Percentiles rank a stretch among this genome's conserved stretches.
Conservation (phyloP, 441 rosid genomes). For the Pelargonium fulgidum region DNA sequence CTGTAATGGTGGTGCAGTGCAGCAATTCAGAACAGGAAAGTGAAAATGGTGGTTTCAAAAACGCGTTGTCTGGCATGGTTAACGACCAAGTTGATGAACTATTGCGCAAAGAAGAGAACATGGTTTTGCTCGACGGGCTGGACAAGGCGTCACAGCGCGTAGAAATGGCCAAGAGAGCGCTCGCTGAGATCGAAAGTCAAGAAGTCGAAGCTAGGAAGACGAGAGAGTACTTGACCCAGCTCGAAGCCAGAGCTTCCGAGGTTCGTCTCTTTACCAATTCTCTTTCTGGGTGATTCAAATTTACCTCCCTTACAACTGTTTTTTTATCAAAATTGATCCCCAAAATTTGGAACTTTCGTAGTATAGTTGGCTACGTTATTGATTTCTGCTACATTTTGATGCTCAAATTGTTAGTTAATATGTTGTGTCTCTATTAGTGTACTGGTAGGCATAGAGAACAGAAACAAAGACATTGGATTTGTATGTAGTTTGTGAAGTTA, state of each 20-base stretch:
- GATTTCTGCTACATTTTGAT: too few relatives aligned
- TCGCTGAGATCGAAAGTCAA: slow-evolving; percentile 70
- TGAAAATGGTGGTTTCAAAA: slow-evolving; percentile 38
- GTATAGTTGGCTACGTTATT: background rate
- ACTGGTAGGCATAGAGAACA: too few relatives aligned
- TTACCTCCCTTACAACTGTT: background rate
- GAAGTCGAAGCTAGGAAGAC: slow-evolving; percentile 48
- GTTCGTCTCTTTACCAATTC: slow-evolving; percentile 16
- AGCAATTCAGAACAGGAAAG: slow-evolving; percentile 26
- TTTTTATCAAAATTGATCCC: slow-evolving; percentile 9
- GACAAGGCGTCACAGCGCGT: slow-evolving; percentile 72
- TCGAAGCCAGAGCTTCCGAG: slow-evolving; percentile 50
- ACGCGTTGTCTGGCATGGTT: slow-evolving; percentile 58
- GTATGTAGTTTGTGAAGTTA: background rate
- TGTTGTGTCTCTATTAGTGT: too few relatives aligned
- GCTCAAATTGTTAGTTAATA: too few relatives aligned
- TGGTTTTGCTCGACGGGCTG: slow-evolving; percentile 61
- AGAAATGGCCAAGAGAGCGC: slow-evolving; percentile 56
- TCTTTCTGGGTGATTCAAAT: background rate
- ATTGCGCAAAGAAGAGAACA: slow-evolving; percentile 63
- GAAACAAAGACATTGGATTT: background rate
- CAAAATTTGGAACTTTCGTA: background rate
- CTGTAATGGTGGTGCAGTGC: slow-evolving; percentile 8
- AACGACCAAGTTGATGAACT: slow-evolving; percentile 61
- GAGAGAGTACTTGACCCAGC: slow-evolving; percentile 49